Evolutionary conservation across 345 rosid genomes (phyloP).

Genomic region (Cardamine resedifolia): DNA sequence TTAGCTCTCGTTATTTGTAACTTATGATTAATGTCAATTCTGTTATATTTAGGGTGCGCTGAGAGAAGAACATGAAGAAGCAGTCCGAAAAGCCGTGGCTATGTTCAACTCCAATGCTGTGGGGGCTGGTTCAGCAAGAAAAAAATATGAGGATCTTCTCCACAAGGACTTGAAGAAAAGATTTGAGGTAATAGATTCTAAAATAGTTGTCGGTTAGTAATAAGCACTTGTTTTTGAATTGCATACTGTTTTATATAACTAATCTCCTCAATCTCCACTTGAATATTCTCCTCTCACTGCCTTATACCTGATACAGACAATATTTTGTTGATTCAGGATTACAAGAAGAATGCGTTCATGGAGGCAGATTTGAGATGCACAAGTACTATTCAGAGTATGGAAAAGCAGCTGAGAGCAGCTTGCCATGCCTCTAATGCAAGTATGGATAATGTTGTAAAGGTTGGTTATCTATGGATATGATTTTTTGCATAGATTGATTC

Average conservation of each 20-base stretch:
- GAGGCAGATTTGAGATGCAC: conserved; percentile 88
- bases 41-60: conserved; percentile 56
- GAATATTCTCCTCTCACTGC: background rate
- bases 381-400: conserved; percentile 78
- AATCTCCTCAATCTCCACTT: background rate
- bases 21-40: conserved; percentile 36
- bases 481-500: background rate
- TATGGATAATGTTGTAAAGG: conserved; percentile 79
- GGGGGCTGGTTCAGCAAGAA: conserved; percentile 75
- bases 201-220: background rate
- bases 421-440: conserved; percentile 84
- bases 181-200: conserved; percentile 61
- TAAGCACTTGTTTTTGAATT: background rate
- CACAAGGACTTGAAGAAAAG: conserved; percentile 79
- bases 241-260: background rate
- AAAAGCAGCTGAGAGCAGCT: conserved; percentile 84
- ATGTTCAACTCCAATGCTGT: conserved; percentile 76
- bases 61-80: conserved; percentile 93
- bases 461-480: conserved; percentile 27
- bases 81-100: conserved; percentile 67
- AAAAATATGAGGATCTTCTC: conserved; percentile 82
- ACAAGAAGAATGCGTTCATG: conserved; percentile 74
- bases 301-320: conserved; percentile 9
- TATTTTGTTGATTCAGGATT: conserved; percentile 57
- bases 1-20: background rate